A percentile compares a stretch with the other conserved stretches of the same genome.
These are phyloP conservation scores for Suillus subaureus DNA, from an alignment of 768 basidiomycete genomes.

Conservation along the genomic window DNA sequence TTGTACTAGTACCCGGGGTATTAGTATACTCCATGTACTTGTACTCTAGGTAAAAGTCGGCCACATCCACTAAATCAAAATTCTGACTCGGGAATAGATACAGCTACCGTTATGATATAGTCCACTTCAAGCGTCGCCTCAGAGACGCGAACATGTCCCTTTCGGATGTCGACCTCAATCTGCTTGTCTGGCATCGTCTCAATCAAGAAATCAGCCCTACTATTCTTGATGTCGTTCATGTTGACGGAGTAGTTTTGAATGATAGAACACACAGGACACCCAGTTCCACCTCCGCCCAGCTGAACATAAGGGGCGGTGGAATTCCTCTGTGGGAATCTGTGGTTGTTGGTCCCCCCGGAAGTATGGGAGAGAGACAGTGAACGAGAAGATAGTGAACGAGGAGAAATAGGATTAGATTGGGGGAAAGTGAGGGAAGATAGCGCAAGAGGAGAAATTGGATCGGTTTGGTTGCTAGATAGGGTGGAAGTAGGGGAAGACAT, in stretches of 20 bases:
- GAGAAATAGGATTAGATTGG: background rate
- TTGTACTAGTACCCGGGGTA: background rate
- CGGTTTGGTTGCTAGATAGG: background rate
- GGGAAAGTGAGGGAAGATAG: background rate
- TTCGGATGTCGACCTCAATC: no score
- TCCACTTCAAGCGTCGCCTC: no score
- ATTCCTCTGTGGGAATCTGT: background rate
- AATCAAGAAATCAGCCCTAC: background rate
- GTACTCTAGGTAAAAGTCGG: background rate
- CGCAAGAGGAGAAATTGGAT: no score
- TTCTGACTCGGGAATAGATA: no score
- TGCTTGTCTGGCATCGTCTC: no score
- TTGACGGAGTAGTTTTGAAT: background rate
- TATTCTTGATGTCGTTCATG: background rate
- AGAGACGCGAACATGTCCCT: no score
- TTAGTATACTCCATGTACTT: no score
- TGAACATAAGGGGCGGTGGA: no score
- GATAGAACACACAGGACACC: slow-evolving; percentile 7
- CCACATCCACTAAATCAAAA: background rate
- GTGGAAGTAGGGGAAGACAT: background rate
- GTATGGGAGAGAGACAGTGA: background rate
- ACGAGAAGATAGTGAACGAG: background rate
- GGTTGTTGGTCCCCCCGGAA: background rate
- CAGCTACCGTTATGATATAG: no score
- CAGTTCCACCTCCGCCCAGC: background rate